Conservation (phyloP, 176 grass and related monocot species). For the Dendrocalamus sinicus region DNA sequence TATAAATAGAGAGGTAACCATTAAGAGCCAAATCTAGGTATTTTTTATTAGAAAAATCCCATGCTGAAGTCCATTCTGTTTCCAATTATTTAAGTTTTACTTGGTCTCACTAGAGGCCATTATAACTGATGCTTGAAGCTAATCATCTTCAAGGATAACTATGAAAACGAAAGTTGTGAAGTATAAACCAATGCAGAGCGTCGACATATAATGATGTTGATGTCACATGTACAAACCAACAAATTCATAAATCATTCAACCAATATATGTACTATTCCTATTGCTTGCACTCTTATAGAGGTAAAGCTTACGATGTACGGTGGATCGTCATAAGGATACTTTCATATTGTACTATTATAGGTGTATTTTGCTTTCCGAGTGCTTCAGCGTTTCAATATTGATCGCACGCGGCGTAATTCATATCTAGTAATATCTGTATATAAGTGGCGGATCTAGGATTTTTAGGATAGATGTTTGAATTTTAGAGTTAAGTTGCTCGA, state of each 20-base stretch:
- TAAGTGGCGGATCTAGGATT: no score
- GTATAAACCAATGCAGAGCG: slow-evolving; percentile 5
- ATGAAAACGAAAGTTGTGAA: neutral
- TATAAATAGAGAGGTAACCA: no score
- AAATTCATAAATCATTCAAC: slow-evolving; percentile 20
- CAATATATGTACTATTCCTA: neutral
- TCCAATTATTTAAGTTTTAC: slow-evolving; percentile 6
- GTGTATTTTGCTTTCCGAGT: no score
- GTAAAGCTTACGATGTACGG: no score
- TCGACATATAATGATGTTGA: neutral
- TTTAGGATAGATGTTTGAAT: no score
- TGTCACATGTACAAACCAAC: neutral
- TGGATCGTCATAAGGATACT: no score
- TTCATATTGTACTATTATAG: no score
- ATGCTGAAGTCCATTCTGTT: neutral
- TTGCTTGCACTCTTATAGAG: neutral
- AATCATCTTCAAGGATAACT: neutral
- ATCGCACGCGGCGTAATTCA: no score
- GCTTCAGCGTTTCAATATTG: no score
- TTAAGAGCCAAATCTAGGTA: neutral
- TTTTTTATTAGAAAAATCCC: neutral
- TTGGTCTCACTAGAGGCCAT: neutral
- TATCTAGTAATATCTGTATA: no score
- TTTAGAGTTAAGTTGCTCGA: no score
- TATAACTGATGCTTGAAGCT: slow-evolving; percentile 27